Evolutionary conservation across 805 yeast species (phyloP), one percentile per base, ranked within the genome.

Genomic region (Kregervanrija pseudodelftensis): DNA sequence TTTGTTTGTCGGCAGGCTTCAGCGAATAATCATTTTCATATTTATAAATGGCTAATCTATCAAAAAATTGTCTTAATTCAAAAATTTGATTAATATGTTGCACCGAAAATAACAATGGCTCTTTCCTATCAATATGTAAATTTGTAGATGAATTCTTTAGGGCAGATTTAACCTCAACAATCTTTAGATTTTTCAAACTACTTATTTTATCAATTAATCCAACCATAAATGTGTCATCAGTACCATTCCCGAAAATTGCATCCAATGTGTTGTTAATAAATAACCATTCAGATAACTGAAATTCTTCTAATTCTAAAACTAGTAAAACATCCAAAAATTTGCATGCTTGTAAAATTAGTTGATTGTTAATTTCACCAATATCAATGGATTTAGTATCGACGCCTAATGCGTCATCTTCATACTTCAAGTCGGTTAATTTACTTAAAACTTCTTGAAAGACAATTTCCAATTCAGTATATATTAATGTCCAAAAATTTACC

Each of bases 261-360:
- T 64, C 66, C 1, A 60, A 48, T 4, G 59, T 79, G 53, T 84
- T 87, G 28, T 80, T 72, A 10, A 91, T 76, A 57, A 88, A 93
- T 2, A 93, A 67, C 98, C 98, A 91, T 55, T 88, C 93, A 49
- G 77, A 58, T 61, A 77, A 57, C 63, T 80, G 82, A 69, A 91
- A 73, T 46, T 88, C 95, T 58, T 90, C 97, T 36, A 73, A 72
- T 33, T 80, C 77, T 45, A 89, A 53, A 2, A 83, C 69, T 15
- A 91, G 60, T 16, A 89, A 60, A 30, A 85, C 72, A 58, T 91
- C 99, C 39, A 93, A 66, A 12, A 93, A 66, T 60, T 90, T 91
- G 55, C 88, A 82, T 0, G 83, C 85, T 45, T 76, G 75, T 32
- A 82, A 65, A 2, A 79, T 52, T 11, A 76, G 57, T 17, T 56